A percentile compares a stretch with the other conserved stretches of the same genome.
Evolutionary conservation across 768 basidiomycete genomes (phyloP).

Genomic region (Trametes cubensis): DNA sequence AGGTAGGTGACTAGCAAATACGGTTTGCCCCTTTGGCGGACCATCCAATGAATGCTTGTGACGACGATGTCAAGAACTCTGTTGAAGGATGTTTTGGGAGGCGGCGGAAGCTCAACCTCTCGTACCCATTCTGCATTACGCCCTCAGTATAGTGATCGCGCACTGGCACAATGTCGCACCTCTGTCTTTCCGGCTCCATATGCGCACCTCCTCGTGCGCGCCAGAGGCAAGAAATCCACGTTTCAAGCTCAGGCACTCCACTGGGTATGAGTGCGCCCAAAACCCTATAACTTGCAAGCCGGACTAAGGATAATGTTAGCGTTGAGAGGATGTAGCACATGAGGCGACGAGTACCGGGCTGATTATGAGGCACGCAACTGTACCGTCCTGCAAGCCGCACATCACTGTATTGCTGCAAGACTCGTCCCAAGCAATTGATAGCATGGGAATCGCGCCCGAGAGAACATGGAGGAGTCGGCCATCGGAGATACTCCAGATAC

Average conservation of each 20-base stretch:
- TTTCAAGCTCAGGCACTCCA: neutral
- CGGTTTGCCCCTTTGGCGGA: too few species aligned
- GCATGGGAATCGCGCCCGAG: neutral
- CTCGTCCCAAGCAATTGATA: neutral
- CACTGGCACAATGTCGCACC: neutral
- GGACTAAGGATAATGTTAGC: neutral
- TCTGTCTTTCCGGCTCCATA: neutral
- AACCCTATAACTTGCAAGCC: neutral
- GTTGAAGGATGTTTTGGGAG: slow-evolving; percentile 7
- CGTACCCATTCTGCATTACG: neutral
- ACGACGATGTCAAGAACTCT: neutral
- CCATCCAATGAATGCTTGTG: slow-evolving; percentile 8
- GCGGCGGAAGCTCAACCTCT: neutral
- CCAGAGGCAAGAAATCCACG: slow-evolving; percentile 2
- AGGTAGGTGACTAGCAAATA: slow-evolving; percentile 11
- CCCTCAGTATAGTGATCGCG: neutral
- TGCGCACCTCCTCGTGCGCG: neutral
- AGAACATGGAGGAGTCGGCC: neutral
- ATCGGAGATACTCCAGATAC: slow-evolving; percentile 6
- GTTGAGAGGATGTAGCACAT: too few species aligned
- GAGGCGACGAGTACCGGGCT: too few species aligned
- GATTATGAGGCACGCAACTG: neutral
- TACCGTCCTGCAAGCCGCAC: slow-evolving; percentile 18
- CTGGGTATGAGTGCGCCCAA: slow-evolving; percentile 7
- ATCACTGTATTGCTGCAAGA: neutral